phyloP scores from a whole-genome alignment of 495 filamentous ascomycete species.

The Penicillium angulare region DNA sequence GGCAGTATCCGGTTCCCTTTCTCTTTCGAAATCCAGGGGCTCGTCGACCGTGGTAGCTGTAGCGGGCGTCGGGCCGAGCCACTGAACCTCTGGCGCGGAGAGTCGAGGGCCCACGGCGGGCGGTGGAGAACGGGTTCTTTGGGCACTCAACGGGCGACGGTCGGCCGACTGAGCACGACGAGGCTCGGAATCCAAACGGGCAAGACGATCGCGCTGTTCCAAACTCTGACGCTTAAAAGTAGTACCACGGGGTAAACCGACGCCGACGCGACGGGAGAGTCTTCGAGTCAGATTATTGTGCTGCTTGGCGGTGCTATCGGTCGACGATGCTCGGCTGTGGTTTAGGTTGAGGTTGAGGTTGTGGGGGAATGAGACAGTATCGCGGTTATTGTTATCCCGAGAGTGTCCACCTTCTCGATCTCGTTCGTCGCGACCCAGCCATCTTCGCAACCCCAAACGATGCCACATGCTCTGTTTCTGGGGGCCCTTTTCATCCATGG shows the following conservation, averaged over 20 bases:
- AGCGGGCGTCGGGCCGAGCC: slow-evolving; percentile 36
- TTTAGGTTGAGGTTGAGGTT: slow-evolving; percentile 8
- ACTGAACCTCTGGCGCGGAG: slow-evolving; percentile 49
- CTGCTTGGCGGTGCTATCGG: slow-evolving; percentile 32
- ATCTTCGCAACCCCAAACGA: slow-evolving; percentile 43
- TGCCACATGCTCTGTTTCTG: slow-evolving; percentile 55
- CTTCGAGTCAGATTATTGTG: slow-evolving; percentile 51
- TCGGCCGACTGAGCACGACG: slow-evolving; percentile 74
- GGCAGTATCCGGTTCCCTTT: slow-evolving; percentile 7
- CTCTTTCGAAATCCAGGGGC: slow-evolving; percentile 1
- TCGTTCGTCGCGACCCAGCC: slow-evolving; percentile 49
- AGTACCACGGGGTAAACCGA: slow-evolving; percentile 68
- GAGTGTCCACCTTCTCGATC: slow-evolving; percentile 43
- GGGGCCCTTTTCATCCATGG: slow-evolving; percentile 34
- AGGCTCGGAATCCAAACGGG: slow-evolving; percentile 63
- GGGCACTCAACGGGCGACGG: slow-evolving; percentile 51
- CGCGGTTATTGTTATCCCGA: slow-evolving; percentile 20
- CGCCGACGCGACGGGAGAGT: slow-evolving; percentile 70
- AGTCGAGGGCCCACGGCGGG: slow-evolving; percentile 41
- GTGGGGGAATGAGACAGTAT: slow-evolving; percentile 13
- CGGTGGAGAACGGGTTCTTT: slow-evolving; percentile 44
- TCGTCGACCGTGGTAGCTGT: slow-evolving; percentile 39
- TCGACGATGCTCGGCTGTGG: slow-evolving; percentile 18
- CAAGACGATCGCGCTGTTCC: slow-evolving; percentile 70
- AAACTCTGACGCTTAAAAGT: slow-evolving; percentile 81